Conservation (phyloP, 257 asterid species). For the Mentha longifolia region DNA sequence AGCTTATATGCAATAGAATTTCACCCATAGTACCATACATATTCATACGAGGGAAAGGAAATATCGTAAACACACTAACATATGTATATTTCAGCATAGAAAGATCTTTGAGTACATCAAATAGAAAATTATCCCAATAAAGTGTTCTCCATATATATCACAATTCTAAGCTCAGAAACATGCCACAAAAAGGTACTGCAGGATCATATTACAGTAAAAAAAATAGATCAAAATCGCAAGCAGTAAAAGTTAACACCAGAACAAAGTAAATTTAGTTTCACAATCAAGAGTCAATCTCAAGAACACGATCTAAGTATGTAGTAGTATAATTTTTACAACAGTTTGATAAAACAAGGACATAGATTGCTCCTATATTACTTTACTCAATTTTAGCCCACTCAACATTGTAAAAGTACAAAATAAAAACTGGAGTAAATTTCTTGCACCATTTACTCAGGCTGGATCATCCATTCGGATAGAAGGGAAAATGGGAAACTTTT, state of each 20-base stretch:
- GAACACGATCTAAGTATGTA: slow-evolving; percentile 1
- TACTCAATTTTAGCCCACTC: neutral
- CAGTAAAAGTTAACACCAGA: neutral
- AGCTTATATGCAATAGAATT: neutral
- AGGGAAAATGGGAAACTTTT: no score
- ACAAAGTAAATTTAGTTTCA: slow-evolving; percentile 8
- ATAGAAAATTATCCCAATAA: neutral
- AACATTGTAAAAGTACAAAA: neutral
- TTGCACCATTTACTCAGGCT: no score
- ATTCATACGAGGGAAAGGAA: slow-evolving; percentile 4
- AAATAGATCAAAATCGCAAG: neutral
- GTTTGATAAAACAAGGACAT: neutral
- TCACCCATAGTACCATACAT: slow-evolving; percentile 10
- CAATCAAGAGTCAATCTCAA: neutral
- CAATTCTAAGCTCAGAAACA: neutral
- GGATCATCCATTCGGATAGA: no score
- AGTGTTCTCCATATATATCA: neutral
- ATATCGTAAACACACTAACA: slow-evolving; percentile 7
- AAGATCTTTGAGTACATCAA: neutral
- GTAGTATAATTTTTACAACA: neutral
- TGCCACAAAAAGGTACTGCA: neutral
- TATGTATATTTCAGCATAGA: neutral
- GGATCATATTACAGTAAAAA: slow-evolving; percentile 25
- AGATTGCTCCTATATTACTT: neutral
- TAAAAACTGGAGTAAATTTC: no score